Conservation (phyloP, 1,139 yeast species). For the Groenewaldozyma auringiensis region DNA sequence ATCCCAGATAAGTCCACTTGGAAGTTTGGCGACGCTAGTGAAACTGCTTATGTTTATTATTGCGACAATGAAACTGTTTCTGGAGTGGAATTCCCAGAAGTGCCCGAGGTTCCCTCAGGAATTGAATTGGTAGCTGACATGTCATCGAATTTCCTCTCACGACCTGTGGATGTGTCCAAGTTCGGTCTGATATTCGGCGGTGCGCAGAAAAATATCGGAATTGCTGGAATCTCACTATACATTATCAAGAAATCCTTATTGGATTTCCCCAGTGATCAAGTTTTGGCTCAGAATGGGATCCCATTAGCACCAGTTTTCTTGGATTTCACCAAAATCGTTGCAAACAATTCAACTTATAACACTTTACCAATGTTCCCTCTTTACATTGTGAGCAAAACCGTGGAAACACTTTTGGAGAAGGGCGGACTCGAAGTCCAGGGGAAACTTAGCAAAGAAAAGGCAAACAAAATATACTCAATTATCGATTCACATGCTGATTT, state of each 20-base stretch:
- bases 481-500: constrained; percentile 59
- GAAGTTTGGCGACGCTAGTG: constrained; percentile 40
- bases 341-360: constrained; percentile 87
- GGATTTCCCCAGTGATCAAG: constrained; percentile 57
- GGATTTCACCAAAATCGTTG: constrained; percentile 78
- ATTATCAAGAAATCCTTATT: constrained; percentile 76
- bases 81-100: constrained; percentile 73
- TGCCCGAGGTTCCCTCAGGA: constrained; percentile 49
- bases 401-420: constrained; percentile 48
- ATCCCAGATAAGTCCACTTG: constrained; percentile 66
- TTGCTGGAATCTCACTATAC: constrained; percentile 90
- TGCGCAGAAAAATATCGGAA: constrained; percentile 94
- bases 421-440: constrained; percentile 60
- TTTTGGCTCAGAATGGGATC: constrained; percentile 48
- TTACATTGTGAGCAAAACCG: constrained; percentile 73
- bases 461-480: constrained; percentile 51
- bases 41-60: constrained; percentile 75
- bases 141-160: constrained; percentile 87
- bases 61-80: constrained; percentile 97
- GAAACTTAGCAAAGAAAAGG: constrained; percentile 51
- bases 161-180: constrained; percentile 68
- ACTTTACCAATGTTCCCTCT: constrained; percentile 91
- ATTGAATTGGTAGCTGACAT: constrained; percentile 87
- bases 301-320: constrained; percentile 85
- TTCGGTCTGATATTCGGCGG: constrained; percentile 82